These are phyloP conservation scores for Bacterosira constricta DNA, from an alignment of 108 stramenopile genomes.

Conservation along the genomic window DNA sequence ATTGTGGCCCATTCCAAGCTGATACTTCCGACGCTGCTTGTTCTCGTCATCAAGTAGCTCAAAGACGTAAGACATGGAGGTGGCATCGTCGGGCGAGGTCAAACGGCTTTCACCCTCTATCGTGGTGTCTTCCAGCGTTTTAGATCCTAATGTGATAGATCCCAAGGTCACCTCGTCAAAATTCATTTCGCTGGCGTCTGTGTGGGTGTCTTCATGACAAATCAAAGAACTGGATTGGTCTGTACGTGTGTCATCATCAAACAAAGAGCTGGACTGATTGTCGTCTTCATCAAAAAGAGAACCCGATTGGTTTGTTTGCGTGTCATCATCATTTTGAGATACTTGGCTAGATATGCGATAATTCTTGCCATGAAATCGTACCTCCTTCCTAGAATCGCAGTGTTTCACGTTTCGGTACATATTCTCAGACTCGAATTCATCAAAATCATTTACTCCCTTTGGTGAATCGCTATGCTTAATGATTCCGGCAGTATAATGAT, in stretches of 20 bases:
- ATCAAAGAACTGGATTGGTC: slow-evolving; percentile 13
- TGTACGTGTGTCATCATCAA: slow-evolving; percentile 16
- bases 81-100: slow-evolving; percentile 7
- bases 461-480: slow-evolving; percentile 8
- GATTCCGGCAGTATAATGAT: background rate
- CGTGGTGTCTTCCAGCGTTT: background rate
- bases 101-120: background rate
- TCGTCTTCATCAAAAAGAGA: background rate
- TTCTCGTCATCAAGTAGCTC: slow-evolving; percentile 14
- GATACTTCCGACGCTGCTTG: slow-evolving; percentile 12
- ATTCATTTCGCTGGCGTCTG: slow-evolving; percentile 1
- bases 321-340: background rate
- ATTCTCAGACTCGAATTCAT: slow-evolving; percentile 3
- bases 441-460: background rate
- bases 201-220: slow-evolving; percentile 1
- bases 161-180: slow-evolving; percentile 4
- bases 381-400: background rate
- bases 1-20: slow-evolving; percentile 4
- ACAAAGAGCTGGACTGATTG: slow-evolving; percentile 6
- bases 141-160: background rate
- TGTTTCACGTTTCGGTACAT: background rate
- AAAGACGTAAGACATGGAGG: slow-evolving; percentile 20
- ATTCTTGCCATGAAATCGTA: background rate
- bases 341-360: background rate
- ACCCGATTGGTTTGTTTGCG: background rate